These are phyloP conservation scores for Eimeria acervulina DNA, from an alignment of 169 alveolate species.

Conservation along the genomic window DNA sequence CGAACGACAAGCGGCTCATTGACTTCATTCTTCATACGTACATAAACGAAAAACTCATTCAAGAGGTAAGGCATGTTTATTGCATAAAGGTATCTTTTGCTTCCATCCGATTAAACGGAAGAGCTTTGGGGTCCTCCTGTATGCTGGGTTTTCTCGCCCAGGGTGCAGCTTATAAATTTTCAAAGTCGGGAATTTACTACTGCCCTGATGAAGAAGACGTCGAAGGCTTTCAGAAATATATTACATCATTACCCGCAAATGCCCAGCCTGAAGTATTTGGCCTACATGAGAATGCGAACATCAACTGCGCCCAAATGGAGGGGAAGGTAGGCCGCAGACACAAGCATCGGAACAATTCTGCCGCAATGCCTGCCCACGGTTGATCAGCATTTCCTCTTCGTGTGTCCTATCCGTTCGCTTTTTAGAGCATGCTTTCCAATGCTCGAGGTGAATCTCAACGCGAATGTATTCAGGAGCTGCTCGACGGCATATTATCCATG, in stretches of 20 bases:
- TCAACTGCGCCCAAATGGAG: constrained; percentile 94
- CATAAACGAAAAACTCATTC: constrained; percentile 65
- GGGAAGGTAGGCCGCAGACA: constrained; percentile 86
- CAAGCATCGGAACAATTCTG: background rate
- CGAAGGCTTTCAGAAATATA: constrained; percentile 93
- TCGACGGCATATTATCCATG: constrained; percentile 78
- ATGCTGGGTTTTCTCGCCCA: constrained; percentile 6
- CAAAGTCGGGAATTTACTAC: constrained; percentile 93
- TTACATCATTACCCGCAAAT: constrained; percentile 93
- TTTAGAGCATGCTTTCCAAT: background rate
- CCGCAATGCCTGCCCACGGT: background rate
- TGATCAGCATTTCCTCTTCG: too few species aligned
- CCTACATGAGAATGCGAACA: constrained; percentile 96
- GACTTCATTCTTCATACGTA: constrained; percentile 76
- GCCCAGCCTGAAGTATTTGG: constrained; percentile 98
- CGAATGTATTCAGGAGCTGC: constrained; percentile 48
- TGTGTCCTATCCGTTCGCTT: background rate
- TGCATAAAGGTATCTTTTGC: background rate
- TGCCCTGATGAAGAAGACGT: constrained; percentile 93
- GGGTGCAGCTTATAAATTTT: constrained; percentile 90
- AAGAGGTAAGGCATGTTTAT: constrained; percentile 24
- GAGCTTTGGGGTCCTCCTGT: background rate
- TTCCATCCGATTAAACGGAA: background rate
- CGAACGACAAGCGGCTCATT: constrained; percentile 93
- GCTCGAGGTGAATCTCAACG: background rate